Base-by-base conservation (phyloP, 495 filamentous ascomycete species). In the Xylaria castorea region DNA sequence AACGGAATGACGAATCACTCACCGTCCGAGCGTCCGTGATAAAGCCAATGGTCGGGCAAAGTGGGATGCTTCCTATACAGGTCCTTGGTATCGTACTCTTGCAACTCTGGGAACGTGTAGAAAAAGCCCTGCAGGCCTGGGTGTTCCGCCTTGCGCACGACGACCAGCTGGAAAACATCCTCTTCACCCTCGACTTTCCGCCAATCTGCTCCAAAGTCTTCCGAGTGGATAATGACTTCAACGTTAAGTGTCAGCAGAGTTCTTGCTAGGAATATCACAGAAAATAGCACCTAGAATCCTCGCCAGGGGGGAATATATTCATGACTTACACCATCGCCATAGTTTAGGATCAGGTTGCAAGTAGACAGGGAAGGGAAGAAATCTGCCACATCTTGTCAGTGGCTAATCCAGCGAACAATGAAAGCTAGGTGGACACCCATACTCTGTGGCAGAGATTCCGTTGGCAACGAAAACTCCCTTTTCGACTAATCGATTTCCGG, bases 1-100 rank as follows among this genome's bases (percentile, higher is more conserved):
- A 16, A 30, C 8, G 12, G 9, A 32, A 42, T 20, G 18, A 25
- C 5, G 20, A 44, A 20, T 36, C 4, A 68, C 71, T 73, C 46
- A 73, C 71, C 89, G 72, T 92, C 90, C 1, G 78, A 73, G 14
- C 90, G 83, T 5, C 88, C 87, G 30, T 77, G 72, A 67, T 86
- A 88, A 16, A 79, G 77, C 89, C 87, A 91, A 46, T 85, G 74
- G 40, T 86, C 74, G 0, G 83, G 78, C 32, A 83, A 72, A 0
- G 81, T 82, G 0, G 88, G 86, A 71, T 91, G 88, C 18, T 78
- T 83, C 25, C 75, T 76, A 74, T 83, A 92, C 22, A 91, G 78
- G 75, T 92, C 90, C 51, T 86, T 86, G 12, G 86, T 90, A 44
- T 80, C 76, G 71, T 84, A 89, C 73, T 88, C 85, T 5, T 85